Conservation (phyloP, 75 land plant genomes). For the Cryptomeria japonica region DNA sequence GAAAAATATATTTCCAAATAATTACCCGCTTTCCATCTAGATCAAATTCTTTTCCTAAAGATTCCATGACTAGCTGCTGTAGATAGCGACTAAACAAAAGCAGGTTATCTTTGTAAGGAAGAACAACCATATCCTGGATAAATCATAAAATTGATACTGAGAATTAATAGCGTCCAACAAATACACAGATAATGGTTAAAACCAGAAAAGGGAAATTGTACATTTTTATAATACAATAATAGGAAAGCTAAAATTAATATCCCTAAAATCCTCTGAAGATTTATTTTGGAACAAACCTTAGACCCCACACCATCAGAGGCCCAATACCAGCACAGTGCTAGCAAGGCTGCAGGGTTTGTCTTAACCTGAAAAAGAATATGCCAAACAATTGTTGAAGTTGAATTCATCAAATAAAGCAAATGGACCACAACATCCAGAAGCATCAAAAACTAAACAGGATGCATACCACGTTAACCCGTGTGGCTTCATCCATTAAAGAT, state of each 20-base stretch:
- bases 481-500: constrained; percentile 92
- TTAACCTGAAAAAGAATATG: constrained; percentile 50
- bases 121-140: constrained; percentile 93
- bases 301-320: constrained; percentile 89
- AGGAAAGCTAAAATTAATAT: neutral
- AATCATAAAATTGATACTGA: constrained; percentile 6
- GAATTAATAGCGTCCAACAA: neutral
- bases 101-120: constrained; percentile 97
- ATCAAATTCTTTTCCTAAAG: constrained; percentile 94
- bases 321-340: constrained; percentile 97
- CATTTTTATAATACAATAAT: neutral
- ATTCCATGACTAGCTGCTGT: constrained; percentile 98
- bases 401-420: neutral
- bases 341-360: constrained; percentile 88
- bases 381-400: neutral
- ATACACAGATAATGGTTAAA: neutral
- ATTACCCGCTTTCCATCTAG: constrained; percentile 92
- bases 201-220: neutral
- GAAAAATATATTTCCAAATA: neutral
- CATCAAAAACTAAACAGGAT: neutral
- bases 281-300: constrained; percentile 50
- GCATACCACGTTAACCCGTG: constrained; percentile 62
- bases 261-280: neutral
- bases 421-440: neutral
- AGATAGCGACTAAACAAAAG: constrained; percentile 88